Conservation (phyloP, 2,329 filamentous ascomycete genomes). For the Xylariaceae sp. region DNA sequence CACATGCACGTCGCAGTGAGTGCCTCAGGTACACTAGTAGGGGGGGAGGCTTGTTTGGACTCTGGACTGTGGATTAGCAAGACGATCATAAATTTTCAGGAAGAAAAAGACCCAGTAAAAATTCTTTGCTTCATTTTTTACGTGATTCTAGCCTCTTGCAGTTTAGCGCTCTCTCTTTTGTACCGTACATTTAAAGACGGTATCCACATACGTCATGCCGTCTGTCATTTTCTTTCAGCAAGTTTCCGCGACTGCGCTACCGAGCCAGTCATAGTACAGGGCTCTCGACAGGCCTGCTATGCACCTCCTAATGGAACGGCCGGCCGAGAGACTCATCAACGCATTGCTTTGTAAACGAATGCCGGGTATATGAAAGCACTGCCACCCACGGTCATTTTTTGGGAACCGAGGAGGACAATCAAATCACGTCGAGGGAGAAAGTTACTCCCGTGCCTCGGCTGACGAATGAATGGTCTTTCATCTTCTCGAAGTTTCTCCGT, state of each 20-base stretch:
- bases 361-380: background rate
- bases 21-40: background rate
- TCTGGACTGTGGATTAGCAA: too few species aligned
- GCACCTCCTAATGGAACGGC: background rate
- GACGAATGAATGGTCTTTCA: constrained; percentile 11
- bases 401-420: background rate
- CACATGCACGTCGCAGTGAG: too few species aligned
- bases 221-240: background rate
- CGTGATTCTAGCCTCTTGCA: background rate
- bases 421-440: background rate
- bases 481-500: constrained; percentile 6
- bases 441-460: background rate
- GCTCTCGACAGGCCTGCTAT: background rate
- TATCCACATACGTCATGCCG: background rate
- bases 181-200: background rate
- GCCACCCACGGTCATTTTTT: background rate
- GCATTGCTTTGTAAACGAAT: background rate
- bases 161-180: background rate
- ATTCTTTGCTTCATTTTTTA: background rate
- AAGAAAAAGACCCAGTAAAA: background rate
- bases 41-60: too few species aligned
- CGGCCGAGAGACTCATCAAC: background rate
- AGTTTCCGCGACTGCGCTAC: background rate
- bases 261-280: background rate
- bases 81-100: background rate